Evolutionary conservation across 2,329 filamentous ascomycete species (phyloP), one percentile per base, ranked within the genome.

Genomic region (Paecilomyces sp.): DNA sequence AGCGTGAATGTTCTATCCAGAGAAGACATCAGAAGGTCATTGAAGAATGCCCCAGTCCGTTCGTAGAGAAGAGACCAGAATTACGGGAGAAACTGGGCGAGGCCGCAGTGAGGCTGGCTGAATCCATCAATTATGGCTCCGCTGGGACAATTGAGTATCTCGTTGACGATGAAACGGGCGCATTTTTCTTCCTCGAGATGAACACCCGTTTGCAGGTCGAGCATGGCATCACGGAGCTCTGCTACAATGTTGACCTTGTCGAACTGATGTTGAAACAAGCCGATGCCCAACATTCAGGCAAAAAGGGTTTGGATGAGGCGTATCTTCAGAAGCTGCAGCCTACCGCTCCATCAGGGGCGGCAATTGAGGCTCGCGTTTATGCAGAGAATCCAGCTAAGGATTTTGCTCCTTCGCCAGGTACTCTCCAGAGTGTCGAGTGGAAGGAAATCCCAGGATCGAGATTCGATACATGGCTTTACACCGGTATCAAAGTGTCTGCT

Each of bases 121-220:
- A 80, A 64, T 80, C 77, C 0, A 78, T 83, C 60, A 75, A 77
- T 2, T 96, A 96, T 68, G 88, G 89, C n/a, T 91, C 89, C 6
- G 92, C 91, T 8, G 92, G 92, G 1, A 96, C 92, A 0, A 89
- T 96, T 22, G 92, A 96, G 75, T 96, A 92, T 70, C 89, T 96
- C 52, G 87, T 96, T 4, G 91, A 96, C 73, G 89, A 91, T 70
- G 86, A 90, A 67, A 87, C 86, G 5, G 89, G 87, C 55, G 84
- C 88, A 52, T 96, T 94, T 74, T 96, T 82, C 74, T 85, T 85
- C 62, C 71, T 85, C 0, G 83, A 85, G 65, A 83, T 85, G 81
- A 85, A 85, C 64, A 84, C 83, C 0, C 73, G 83, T 54, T 72
- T 85, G 1, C 83, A 85, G 62, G 83, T 85, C 5, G 83, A 85